Percentiles rank a stretch among this genome's conserved stretches.
phyloP scores from a whole-genome alignment of 2,329 filamentous ascomycete species.

The Teratosphaeria viscida region DNA sequence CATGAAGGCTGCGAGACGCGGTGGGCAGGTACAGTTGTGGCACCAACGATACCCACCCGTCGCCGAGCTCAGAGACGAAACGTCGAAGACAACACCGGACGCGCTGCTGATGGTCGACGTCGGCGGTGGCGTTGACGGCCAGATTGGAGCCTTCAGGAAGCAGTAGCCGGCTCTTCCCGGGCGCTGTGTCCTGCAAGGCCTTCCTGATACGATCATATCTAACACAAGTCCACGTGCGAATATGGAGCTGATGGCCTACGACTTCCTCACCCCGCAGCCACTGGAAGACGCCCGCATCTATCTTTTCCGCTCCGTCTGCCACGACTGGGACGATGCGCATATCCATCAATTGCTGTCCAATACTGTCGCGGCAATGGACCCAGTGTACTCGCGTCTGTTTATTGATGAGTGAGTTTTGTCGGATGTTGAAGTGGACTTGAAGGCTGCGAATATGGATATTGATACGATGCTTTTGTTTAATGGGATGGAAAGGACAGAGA shows the following conservation, averaged over 20 bases:
- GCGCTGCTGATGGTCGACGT: slow-evolving; percentile 9
- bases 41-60: slow-evolving; percentile 7
- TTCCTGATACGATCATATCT: slow-evolving; percentile 4
- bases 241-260: slow-evolving; percentile 7
- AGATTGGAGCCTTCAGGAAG: slow-evolving; percentile 3
- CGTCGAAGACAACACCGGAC: neutral
- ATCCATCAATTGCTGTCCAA: slow-evolving; percentile 5
- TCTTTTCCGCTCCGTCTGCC: slow-evolving; percentile 8
- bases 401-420: slow-evolving; percentile 14
- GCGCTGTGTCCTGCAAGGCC: slow-evolving; percentile 9
- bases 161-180: slow-evolving; percentile 5
- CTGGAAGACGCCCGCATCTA: slow-evolving; percentile 14
- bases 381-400: slow-evolving; percentile 8
- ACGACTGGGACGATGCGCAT: slow-evolving; percentile 11
- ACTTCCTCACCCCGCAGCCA: slow-evolving; percentile 12
- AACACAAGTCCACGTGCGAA: neutral
- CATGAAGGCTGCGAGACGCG: slow-evolving; percentile 4
- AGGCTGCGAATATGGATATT: slow-evolving; percentile 8
- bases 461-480: slow-evolving; percentile 4
- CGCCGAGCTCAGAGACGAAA: neutral
- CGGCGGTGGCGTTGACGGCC: slow-evolving; percentile 6
- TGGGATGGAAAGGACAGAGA: slow-evolving; percentile 5
- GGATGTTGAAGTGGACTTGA: slow-evolving; percentile 2
- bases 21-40: slow-evolving; percentile 3
- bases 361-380: slow-evolving; percentile 10